These are phyloP conservation scores for Seminavis robusta DNA, from an alignment of 108 stramenopile species.

Conservation along the genomic window DNA sequence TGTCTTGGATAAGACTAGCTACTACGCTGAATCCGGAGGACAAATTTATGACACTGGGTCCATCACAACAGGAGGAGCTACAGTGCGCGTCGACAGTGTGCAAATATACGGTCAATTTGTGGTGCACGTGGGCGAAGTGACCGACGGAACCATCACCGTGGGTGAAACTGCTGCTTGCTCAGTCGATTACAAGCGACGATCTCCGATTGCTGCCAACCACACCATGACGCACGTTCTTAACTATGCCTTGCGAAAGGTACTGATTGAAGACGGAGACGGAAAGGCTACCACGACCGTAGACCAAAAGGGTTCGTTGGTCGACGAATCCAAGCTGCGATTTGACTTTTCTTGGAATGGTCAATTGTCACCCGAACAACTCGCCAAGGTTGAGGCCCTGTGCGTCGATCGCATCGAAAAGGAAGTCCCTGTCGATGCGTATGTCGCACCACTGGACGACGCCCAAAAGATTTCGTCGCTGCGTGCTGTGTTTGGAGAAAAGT, in stretches of 20 bases:
- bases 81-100: slow-evolving; percentile 74
- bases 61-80: slow-evolving; percentile 48
- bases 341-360: slow-evolving; percentile 93
- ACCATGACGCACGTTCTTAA: slow-evolving; percentile 99
- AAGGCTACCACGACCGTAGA: slow-evolving; percentile 61
- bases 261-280: slow-evolving; percentile 48
- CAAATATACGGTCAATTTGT: slow-evolving; percentile 91
- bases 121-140: slow-evolving; percentile 85
- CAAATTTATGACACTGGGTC: slow-evolving; percentile 93
- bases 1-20: slow-evolving; percentile 89
- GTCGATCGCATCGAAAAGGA: slow-evolving; percentile 48
- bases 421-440: slow-evolving; percentile 78
- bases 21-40: slow-evolving; percentile 97
- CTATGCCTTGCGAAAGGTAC: slow-evolving; percentile 88
- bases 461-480: slow-evolving; percentile 88
- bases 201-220: slow-evolving; percentile 95
- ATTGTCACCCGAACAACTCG: slow-evolving; percentile 76
- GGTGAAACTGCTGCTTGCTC: slow-evolving; percentile 76
- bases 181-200: slow-evolving; percentile 97
- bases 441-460: slow-evolving; percentile 83
- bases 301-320: slow-evolving; percentile 96
- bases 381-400: slow-evolving; percentile 69
- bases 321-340: slow-evolving; percentile 95
- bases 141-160: slow-evolving; percentile 64
- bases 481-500: slow-evolving; percentile 98